Evolutionary conservation across 148 eudicot genomes (phyloP).

Genomic region (Fagopyrum esculentum): DNA sequence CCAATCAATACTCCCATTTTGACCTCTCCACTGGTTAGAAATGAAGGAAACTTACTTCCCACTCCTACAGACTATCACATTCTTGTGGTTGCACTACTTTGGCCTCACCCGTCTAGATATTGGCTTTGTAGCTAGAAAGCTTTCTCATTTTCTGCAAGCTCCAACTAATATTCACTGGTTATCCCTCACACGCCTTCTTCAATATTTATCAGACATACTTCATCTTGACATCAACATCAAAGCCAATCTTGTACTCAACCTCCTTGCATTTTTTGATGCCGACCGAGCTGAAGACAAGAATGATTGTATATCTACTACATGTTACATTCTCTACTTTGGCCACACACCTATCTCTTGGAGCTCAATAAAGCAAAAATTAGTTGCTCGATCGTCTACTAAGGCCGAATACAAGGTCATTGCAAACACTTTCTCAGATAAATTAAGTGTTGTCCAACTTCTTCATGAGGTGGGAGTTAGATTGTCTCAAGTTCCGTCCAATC

Average conservation of each 20-base stretch:
- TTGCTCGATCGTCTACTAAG: not conserved
- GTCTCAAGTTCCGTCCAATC: too few species aligned
- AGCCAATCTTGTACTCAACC: not conserved
- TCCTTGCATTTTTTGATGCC: too few species aligned
- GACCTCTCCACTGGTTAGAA: not conserved
- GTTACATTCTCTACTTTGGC: slow-evolving; percentile 12
- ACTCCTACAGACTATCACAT: not conserved
- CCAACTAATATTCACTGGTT: slow-evolving; percentile 15
- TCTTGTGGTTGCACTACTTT: not conserved
- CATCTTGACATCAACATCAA: slow-evolving; percentile 6
- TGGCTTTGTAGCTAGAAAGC: slow-evolving; percentile 10
- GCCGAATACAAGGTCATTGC: slow-evolving; percentile 1
- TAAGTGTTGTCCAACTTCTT: too few species aligned
- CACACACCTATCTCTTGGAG: slow-evolving; percentile 14
- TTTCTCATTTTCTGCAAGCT: slow-evolving; percentile 15
- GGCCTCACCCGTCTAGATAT: slow-evolving; percentile 2
- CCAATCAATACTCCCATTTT: not conserved
- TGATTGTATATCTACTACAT: not conserved
- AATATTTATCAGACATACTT: slow-evolving; percentile 1
- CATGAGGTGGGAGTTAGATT: too few species aligned
- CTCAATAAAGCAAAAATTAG: slow-evolving; percentile 5
- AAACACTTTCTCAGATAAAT: not conserved
- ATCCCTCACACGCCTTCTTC: slow-evolving; percentile 4
- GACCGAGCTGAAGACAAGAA: too few species aligned
- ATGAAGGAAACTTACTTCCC: not conserved